Evolutionary conservation across 2,329 filamentous ascomycete genomes (phyloP), one percentile per base, ranked within the genome.

Genomic region (Penicillium sp.): DNA sequence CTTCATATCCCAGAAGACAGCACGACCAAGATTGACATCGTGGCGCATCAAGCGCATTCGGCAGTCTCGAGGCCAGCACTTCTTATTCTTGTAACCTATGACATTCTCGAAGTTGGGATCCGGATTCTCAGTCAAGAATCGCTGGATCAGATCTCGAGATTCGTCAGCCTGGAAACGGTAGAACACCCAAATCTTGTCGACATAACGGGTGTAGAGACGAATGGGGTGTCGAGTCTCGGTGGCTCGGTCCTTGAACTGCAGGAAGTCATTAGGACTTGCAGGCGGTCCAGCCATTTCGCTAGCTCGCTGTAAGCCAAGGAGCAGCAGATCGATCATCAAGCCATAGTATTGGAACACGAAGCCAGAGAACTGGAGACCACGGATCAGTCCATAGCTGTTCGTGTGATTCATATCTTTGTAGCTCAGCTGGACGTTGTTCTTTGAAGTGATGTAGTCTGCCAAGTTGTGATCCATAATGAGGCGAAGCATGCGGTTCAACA

Each of bases 321-420:
- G 78, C 29, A 98, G 76, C 37, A 98, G 78, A 72, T 98, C 93
- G 44, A 98, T 83, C 49, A 98, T 91, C 51, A 98, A 77, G 38
- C 94, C 93, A 60, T 98, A 98, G 77, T 90, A 98, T 66, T 98
- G 93, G 79, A 98, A 98, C 18, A 98, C 93, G 54, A 98, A 98
- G 0, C 89, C 93, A 1, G 93, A 96, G 72, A 98, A 98, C 58
- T 98, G 94, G 13, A 98, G 78, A 58, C 94, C 93, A 62, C 93
- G 89, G 61, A 98, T 96, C 86, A 98, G 87, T 58, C 93, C 93
- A 65, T 97, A 98, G 65, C 89, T 94, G 72, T 98, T 98, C 65
- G 94, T 93, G 64, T 98, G 93, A 65, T 96, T 97, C 93, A 98
- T 98, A 61, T 98, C 93, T 75, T 98, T 98, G 77, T 98, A 98